Percentiles rank a stretch among this genome's conserved stretches.
These are phyloP conservation scores for Phaseolus lunatus DNA, from an alignment of 306 rosid genomes.

Conservation along the genomic window DNA sequence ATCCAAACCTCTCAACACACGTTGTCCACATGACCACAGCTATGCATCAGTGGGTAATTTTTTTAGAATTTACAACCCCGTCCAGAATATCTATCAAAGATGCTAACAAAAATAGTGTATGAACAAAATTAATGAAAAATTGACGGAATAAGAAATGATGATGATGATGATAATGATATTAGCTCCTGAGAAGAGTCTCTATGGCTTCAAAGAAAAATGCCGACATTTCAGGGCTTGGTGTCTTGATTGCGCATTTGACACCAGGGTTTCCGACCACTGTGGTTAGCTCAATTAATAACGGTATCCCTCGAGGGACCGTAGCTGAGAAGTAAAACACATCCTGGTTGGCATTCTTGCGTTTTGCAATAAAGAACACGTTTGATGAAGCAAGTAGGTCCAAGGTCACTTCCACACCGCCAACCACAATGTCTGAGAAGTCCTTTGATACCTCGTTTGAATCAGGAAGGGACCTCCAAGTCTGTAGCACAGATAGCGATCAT, in stretches of 20 bases:
- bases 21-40: conserved; percentile 38
- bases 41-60: conserved; percentile 23
- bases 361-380: conserved; percentile 90
- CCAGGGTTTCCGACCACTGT: conserved; percentile 77
- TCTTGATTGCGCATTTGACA: conserved; percentile 89
- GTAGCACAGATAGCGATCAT: conserved; percentile 44
- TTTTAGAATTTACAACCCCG: conserved; percentile 38
- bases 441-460: conserved; percentile 90
- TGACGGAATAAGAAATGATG: neutral
- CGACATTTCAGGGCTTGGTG: conserved; percentile 88
- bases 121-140: conserved; percentile 45
- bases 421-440: conserved; percentile 74
- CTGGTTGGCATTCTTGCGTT: conserved; percentile 89
- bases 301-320: conserved; percentile 79
- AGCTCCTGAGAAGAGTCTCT: conserved; percentile 75
- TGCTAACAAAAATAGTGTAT: conserved; percentile 46
- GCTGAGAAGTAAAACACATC: conserved; percentile 97
- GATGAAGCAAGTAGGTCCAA: conserved; percentile 76
- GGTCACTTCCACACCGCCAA: conserved; percentile 65
- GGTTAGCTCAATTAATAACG: conserved; percentile 82
- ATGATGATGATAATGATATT: conserved; percentile 42
- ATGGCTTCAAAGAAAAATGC: conserved; percentile 81
- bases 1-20: conserved; percentile 39
- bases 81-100: conserved; percentile 49
- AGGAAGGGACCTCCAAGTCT: conserved; percentile 99